Percentiles rank a stretch among this genome's conserved stretches.
Evolutionary conservation across 257 asterid species (phyloP).

Genomic region (Solanum arcanum): DNA sequence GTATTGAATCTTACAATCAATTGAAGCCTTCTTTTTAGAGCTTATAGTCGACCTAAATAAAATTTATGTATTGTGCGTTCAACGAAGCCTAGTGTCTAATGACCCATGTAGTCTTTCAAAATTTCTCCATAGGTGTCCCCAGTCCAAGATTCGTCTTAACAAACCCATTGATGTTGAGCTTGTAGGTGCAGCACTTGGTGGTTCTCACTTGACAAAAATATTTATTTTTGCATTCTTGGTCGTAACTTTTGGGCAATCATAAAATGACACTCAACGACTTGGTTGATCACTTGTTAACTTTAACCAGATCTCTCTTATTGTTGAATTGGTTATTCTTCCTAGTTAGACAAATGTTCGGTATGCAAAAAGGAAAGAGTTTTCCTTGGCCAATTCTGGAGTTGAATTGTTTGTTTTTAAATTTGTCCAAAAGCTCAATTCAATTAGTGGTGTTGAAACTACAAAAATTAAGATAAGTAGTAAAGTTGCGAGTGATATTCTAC

Average conservation of each 20-base stretch:
- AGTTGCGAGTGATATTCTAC: background rate
- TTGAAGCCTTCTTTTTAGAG: background rate
- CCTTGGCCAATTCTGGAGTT: background rate
- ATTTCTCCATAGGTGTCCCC: background rate
- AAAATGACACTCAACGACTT: background rate
- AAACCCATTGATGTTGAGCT: background rate
- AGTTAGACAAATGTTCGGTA: background rate
- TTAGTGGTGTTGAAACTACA: background rate
- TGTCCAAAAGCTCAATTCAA: background rate
- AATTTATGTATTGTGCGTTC: too few species aligned
- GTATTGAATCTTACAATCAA: too few species aligned
- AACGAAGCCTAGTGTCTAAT: background rate
- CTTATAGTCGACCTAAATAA: too few species aligned
- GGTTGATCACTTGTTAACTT: too few species aligned
- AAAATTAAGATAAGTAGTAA: fast-evolving
- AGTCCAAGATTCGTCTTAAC: background rate
- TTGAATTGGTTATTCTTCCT: background rate
- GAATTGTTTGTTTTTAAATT: background rate
- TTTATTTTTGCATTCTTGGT: background rate
- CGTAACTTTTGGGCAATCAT: background rate
- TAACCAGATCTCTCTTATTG: background rate
- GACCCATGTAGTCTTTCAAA: background rate
- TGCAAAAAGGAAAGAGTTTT: background rate
- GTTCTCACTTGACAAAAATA: background rate
- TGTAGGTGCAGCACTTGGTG: background rate